Evolutionary conservation across 202 grass and related monocot species (phyloP).

Genomic region (Zoysia matrella): DNA sequence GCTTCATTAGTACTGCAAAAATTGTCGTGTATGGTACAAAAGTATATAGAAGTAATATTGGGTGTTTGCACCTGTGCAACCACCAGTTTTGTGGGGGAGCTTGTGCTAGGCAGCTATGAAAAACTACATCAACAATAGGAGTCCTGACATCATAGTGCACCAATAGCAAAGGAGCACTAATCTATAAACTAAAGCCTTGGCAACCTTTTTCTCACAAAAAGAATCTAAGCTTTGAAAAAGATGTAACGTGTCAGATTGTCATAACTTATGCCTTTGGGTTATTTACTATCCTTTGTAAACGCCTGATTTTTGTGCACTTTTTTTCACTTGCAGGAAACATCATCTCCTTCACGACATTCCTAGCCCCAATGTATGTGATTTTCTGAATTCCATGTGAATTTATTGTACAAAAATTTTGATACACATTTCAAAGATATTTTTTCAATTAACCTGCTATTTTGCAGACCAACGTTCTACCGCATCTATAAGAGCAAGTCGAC

Average conservation of each 20-base stretch:
- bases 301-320: constrained; percentile 13
- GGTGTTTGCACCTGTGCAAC: background rate
- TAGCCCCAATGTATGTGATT: constrained; percentile 81
- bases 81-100: background rate
- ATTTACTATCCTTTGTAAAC: constrained; percentile 18
- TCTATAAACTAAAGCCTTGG: background rate
- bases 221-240: background rate
- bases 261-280: constrained; percentile 12
- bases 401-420: background rate
- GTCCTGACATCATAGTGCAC: constrained; percentile 27
- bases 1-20: background rate
- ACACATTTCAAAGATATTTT: background rate
- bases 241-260: constrained; percentile 13
- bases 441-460: too few relatives aligned
- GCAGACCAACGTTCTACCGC: constrained; percentile 27
- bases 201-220: constrained; percentile 23
- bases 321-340: constrained; percentile 68
- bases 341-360: constrained; percentile 89
- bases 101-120: too few relatives aligned
- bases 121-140: too few relatives aligned
- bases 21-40: background rate
- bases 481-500: too few relatives aligned
- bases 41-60: too few relatives aligned
- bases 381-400: background rate
- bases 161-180: background rate